Evolutionary conservation across 1,284 basidiomycete genomes (phyloP), one percentile per base, ranked within the genome.

Genomic region (Phlebopus sp.): DNA sequence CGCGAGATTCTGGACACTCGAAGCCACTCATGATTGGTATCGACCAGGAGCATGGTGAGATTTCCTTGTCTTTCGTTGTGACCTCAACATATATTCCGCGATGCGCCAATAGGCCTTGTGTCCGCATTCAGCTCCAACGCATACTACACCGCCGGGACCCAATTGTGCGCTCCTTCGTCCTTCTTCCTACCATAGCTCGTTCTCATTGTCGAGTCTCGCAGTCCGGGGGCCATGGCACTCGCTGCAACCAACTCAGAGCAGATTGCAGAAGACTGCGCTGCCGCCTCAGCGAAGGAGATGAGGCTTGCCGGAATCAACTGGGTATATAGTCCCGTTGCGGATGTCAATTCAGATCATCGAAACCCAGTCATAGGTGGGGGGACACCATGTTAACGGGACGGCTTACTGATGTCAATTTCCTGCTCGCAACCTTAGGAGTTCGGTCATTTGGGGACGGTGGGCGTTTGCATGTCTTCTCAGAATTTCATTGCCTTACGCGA

Each of bases 141-240:
- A 1, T 55, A 53, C 21, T 47, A 55, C 18, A 64, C 63, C 1
- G 77, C 78, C 15, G 84, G 82, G 2, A 84, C 84, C 2, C 81
- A 82, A 53, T 86, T 86, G 84, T 84, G 53, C 55, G 79, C 68
- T 41, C 35, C n/a, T 4, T 17, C 44, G 6, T 10, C 36, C 30
- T 18, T 30, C 30, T 30, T 8, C 6, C 30, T 18, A 17, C 10
- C 30, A 19, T 30, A 45, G n/a, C 7, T 9, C 25, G 8, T 3
- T 17, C n/a, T 37, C 27, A 19, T 19, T 18, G 46, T 47, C 36
- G 51, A 18, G 15, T 41, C n/a, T 18, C 29, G 14, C 35, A 86
- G 84, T 50, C 84, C 85, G 8, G 84, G 84, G 0, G 83, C 84
- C 2, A 87, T 87, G 85, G 79, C 83, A 1, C 66, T 84, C 1